A percentile compares a stretch with the other conserved stretches of the same genome.
Conservation (phyloP, 1,284 basidiomycete genomes). For the Cryptococcus amylolentus region DNA sequence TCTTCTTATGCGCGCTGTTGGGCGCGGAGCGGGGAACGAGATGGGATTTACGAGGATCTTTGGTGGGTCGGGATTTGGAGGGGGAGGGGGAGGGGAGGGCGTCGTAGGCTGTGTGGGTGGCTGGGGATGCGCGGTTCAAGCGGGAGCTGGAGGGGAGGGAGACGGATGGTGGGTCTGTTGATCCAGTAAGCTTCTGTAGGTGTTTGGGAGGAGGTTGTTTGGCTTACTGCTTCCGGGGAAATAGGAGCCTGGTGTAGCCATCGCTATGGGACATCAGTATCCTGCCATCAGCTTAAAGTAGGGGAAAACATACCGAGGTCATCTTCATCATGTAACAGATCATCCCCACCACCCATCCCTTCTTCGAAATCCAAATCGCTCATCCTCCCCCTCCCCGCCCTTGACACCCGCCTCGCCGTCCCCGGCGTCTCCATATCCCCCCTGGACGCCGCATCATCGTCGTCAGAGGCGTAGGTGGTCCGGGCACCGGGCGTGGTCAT, state of each 20-base stretch:
- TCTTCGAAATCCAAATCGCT: constrained; percentile 29
- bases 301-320: constrained; percentile 16
- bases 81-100: constrained; percentile 21
- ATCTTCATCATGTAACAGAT: constrained; percentile 48
- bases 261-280: background rate
- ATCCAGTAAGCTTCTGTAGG: constrained; percentile 3
- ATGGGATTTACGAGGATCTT: constrained; percentile 10
- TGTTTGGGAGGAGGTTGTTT: background rate
- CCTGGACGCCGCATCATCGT: background rate
- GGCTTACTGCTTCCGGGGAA: constrained; percentile 13
- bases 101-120: constrained; percentile 18
- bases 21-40: background rate
- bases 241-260: constrained; percentile 4
- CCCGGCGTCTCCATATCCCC: constrained; percentile 2
- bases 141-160: constrained; percentile 17
- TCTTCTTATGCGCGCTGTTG: background rate
- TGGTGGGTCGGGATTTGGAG: constrained; percentile 3
- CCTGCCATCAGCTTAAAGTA: constrained; percentile 15
- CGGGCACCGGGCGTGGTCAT: background rate
- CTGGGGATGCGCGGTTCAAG: constrained; percentile 19
- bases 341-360: constrained; percentile 60
- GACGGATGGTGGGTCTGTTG: constrained; percentile 28
- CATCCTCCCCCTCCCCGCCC: constrained; percentile 2
- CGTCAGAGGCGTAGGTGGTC: background rate
- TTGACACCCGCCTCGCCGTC: constrained; percentile 33